Conservation (phyloP, 768 basidiomycete genomes). For the Trametes elegans region DNA sequence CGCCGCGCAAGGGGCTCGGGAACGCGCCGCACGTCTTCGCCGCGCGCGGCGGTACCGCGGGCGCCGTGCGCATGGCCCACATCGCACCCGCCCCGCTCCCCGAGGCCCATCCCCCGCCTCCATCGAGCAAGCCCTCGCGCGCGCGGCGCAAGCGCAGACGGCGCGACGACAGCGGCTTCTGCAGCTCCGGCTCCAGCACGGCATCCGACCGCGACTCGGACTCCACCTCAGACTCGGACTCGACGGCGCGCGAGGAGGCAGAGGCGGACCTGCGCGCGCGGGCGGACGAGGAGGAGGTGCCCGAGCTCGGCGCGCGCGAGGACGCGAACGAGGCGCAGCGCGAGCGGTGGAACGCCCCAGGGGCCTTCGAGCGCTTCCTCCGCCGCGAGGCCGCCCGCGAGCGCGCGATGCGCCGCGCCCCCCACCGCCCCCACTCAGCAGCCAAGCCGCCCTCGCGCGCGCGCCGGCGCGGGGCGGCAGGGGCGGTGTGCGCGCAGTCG, state of each 20-base stretch:
- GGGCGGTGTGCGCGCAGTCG: background rate
- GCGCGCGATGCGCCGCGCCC: constrained; percentile 16
- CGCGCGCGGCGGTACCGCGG: constrained; percentile 33
- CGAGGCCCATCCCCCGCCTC: background rate
- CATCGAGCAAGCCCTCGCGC: background rate
- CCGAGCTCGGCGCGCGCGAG: constrained; percentile 10
- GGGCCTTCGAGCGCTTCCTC: constrained; percentile 30
- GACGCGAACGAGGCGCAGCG: constrained; percentile 20
- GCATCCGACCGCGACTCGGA: background rate
- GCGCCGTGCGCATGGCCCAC: constrained; percentile 24
- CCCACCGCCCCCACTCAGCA: background rate
- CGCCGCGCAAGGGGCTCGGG: constrained; percentile 52
- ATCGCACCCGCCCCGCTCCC: constrained; percentile 13
- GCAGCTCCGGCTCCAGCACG: background rate
- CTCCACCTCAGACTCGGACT: background rate
- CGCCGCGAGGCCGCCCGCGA: constrained; percentile 22
- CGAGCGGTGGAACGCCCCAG: constrained; percentile 28
- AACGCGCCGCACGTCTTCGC: constrained; percentile 62
- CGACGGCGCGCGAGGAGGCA: background rate
- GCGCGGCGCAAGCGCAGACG: background rate
- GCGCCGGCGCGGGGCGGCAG: background rate
- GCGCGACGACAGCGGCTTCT: background rate
- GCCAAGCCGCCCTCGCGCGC: background rate
- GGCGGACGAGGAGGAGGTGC: constrained; percentile 12
- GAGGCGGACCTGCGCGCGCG: background rate